Evolutionary conservation across 78 protist genomes (phyloP), one percentile per base, ranked within the genome.

Genomic region (Cyanophora paradoxa): DNA sequence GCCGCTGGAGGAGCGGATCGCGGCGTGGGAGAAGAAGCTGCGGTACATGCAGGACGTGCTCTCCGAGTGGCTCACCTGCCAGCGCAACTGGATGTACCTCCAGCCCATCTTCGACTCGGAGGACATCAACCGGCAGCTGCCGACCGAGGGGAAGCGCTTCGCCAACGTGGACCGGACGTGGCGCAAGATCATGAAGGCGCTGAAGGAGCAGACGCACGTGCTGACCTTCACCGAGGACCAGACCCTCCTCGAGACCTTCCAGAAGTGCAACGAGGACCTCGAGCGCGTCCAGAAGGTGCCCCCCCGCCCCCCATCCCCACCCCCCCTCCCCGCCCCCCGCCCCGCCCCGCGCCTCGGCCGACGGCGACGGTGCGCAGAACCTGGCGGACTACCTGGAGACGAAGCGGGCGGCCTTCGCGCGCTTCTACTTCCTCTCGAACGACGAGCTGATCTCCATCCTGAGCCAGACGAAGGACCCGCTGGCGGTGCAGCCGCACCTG

Each of bases 81-180:
- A 93, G 80, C 46, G 83, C 59, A 52, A 72, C 42, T 93, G 97
- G 97, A 72, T 90, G 81, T 86, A 87, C 61, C 78, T 93, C 65
- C 87, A 89, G 81, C 95, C 95, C 46, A 93, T 93, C 81, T 90
- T 93, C 86, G 46, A 67, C 33, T 66, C 87, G 0, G 92, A 79
- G 22, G 97, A 93, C 70, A 93, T 93, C 82, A 34, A 59, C 46
- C 30, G 74, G 31, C 95, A 93, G 79, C 84, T 93, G 39, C 94
- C 95, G 5, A 30, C 37, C 0, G 93, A 87, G 34, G 79, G 66
- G 20, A 87, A 86, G 74, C 20, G 74, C 20, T 79, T 79, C 56
- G 7, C 31, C 19, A 42, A 33, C 16, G 88, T 82, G 22, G 86
- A 84, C 68, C 50, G 66, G n/a, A 74, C 46, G 5, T 88, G 88